Evolutionary conservation across 2,329 filamentous ascomycete genomes (phyloP).

Genomic region (Basipetospora chlamydospora): DNA sequence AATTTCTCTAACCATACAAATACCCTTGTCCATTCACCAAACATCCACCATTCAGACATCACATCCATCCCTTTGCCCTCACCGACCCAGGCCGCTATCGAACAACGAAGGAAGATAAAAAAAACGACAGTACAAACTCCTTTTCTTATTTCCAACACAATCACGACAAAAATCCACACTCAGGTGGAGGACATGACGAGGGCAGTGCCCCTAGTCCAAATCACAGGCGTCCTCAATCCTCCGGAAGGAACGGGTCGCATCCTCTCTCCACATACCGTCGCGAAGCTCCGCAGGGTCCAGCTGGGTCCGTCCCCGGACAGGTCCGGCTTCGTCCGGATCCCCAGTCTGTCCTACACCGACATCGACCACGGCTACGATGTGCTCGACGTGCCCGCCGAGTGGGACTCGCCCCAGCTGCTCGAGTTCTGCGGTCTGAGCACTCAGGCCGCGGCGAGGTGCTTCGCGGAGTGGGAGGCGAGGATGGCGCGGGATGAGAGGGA

Average conservation of each 20-base stretch:
- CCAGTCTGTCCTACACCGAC: slow-evolving; percentile 2
- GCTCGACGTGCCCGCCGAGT: slow-evolving; percentile 2
- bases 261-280: background rate
- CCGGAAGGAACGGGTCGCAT: background rate
- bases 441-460: background rate
- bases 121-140: too few species aligned
- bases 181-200: too few species aligned
- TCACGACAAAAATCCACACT: too few species aligned
- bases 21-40: too few species aligned
- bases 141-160: too few species aligned
- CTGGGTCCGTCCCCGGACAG: background rate
- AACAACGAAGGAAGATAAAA: too few species aligned
- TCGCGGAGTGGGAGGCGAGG: background rate
- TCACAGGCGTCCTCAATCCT: background rate
- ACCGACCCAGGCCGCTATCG: too few species aligned
- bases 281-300: slow-evolving; percentile 2
- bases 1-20: too few species aligned
- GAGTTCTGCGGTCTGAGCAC: slow-evolving; percentile 4
- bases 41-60: too few species aligned
- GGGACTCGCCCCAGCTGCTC: slow-evolving; percentile 4
- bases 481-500: background rate
- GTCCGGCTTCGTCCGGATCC: slow-evolving; percentile 3
- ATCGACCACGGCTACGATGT: slow-evolving; percentile 5
- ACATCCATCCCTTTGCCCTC: too few species aligned
- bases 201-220: too few species aligned